Evolutionary conservation across 2,329 filamentous ascomycete genomes (phyloP), one percentile per base, ranked within the genome.

Genomic region (Neofusicoccum ribis): DNA sequence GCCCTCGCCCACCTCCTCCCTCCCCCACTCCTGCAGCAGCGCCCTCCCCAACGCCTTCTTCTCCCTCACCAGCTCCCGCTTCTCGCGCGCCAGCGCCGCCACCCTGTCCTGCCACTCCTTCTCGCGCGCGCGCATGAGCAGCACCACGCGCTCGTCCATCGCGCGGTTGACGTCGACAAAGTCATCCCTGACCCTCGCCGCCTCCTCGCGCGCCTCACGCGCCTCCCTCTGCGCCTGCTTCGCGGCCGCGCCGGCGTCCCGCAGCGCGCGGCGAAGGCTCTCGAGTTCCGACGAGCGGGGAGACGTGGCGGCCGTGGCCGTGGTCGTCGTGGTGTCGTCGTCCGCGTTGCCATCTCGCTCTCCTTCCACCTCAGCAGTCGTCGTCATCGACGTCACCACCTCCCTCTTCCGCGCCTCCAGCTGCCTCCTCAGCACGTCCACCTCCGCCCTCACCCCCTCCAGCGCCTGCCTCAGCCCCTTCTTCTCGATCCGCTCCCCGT

Each of bases 21-120:
- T 86, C 72, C 96, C 92, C 93, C 93, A 97, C 68, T 92, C 91
- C 68, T 90, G 85, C 77, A 93, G 88, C 58, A 97, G 81, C 49
- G 89, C 86, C 58, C 74, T 74, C 5, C 69, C 72, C 72, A 77
- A 72, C 0, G 69, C 62, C 62, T 69, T 70, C 41, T 74, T 69
- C 27, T 31, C 86, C 58, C 74, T 74, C 3, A 68, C 71, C 72
- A 77, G 72, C 0, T 69, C 62, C 62, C 69, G 70, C 41, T 74
- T 69, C 69, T 77, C 75, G 37, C 68, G 68, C 64, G 71, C 69
- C 41, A 72, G 54, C 50, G 71, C 52, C 5, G 68, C 41, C 37
- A 65, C 17, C 34, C 62, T 39, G 12, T 39, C 37, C n/a, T 39
- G 62, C 58, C 63, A 65, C 46, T 65, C 54, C 14, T 36, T 31